These are phyloP conservation scores for Phalaenopsis aphrodite DNA, from an alignment of 106 monocot genomes.

Conservation along the genomic window DNA sequence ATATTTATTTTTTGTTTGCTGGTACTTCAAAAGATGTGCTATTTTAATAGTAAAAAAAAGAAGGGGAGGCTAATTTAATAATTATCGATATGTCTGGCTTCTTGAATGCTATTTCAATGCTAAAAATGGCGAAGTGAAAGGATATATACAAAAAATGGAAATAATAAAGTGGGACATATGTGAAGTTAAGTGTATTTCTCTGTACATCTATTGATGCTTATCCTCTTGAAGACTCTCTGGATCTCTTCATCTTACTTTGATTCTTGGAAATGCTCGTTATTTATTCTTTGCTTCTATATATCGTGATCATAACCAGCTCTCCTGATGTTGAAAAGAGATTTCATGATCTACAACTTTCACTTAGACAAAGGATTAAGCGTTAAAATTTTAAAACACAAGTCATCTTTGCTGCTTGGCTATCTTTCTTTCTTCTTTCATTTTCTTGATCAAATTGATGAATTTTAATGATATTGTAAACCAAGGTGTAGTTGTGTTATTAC, in stretches of 20 bases:
- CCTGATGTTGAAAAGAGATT: neutral
- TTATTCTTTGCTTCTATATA: neutral
- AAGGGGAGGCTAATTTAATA: neutral
- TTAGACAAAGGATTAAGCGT: neutral
- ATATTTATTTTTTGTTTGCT: neutral
- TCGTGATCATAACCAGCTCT: neutral
- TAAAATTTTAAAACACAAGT: neutral
- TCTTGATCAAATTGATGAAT: neutral
- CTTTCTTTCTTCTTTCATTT: neutral
- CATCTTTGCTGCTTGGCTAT: neutral
- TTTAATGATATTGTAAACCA: no score
- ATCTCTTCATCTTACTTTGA: neutral
- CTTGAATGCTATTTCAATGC: neutral
- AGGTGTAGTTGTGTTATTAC: neutral
- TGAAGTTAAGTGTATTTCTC: neutral
- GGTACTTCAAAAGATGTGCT: neutral
- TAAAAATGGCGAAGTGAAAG: neutral
- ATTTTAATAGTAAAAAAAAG: conserved; percentile 1
- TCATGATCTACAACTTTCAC: neutral
- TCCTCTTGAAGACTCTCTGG: neutral
- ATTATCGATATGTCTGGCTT: neutral
- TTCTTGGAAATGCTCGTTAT: neutral
- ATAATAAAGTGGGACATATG: neutral
- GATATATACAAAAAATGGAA: neutral
- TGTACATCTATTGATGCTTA: neutral